Evolutionary conservation across 495 filamentous ascomycete species (phyloP), one percentile per base, ranked within the genome.

Genomic region (Penicillium fimorum): DNA sequence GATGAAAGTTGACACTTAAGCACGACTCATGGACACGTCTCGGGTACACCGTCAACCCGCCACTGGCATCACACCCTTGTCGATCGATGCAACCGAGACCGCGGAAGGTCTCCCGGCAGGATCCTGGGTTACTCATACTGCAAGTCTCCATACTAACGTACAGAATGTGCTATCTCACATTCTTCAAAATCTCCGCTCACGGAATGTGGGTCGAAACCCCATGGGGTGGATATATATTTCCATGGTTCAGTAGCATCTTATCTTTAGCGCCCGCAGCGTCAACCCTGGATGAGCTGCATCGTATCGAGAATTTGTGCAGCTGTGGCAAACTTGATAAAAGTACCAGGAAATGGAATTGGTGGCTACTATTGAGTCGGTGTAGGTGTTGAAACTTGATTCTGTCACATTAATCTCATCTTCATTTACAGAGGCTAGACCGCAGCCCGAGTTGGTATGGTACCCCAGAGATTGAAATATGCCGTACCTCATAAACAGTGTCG

Each of bases 61-160:
- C 52, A 47, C 52, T 29, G 20, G n/a, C 52, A 47, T 47, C 52
- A 38, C 52, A 54, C 10, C 41, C 37, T 25, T 22, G 60, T 35
- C 38, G 53, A 56, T 64, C 58, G 46, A 49, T 56, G 51, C 60
- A 43, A 22, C 22, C 50, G 32, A 30, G 30, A 55, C 29, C 41
- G 48, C 61, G 58, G 61, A 61, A 40, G 44, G 33, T 22, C 22
- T 37, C 43, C 55, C 62, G 45, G 44, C 18, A 45, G 33, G 32
- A 27, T 10, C 38, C 56, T 59, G 56, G 49, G 62, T 62, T 62
- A 62, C 62, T 58, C 62, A 62, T 35, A 50, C 55, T 61, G 62
- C 25, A 27, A 27, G 25, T 5, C 25, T 27, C 25, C 22, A 22
- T 22, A 22, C 2, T 22, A 22, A 22, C 22, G 25, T 27, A 7